phyloP scores from a whole-genome alignment of 2,329 filamentous ascomycete genomes.

The Ceratocystis harringtonii region DNA sequence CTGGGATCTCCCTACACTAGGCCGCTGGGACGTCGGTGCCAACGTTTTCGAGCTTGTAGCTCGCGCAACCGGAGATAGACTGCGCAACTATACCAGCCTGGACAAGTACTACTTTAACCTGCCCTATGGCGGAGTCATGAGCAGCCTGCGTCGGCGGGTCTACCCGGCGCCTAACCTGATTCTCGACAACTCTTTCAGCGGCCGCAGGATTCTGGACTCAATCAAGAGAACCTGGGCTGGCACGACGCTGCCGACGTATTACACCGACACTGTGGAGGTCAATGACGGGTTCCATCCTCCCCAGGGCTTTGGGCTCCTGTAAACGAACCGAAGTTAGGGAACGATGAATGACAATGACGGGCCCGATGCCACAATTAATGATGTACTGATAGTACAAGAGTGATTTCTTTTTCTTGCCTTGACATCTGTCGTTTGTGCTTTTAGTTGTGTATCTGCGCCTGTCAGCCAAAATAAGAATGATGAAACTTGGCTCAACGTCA shows the following conservation, averaged over 20 bases:
- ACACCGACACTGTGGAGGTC: slow-evolving; percentile 27
- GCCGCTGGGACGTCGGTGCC: slow-evolving; percentile 56
- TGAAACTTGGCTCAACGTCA: neutral
- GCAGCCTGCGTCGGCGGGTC: slow-evolving; percentile 24
- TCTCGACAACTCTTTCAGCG: slow-evolving; percentile 23
- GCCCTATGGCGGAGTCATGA: slow-evolving; percentile 38
- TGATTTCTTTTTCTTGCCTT: too few species aligned
- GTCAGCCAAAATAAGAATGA: neutral
- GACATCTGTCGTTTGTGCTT: neutral
- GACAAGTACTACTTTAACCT: slow-evolving; percentile 35
- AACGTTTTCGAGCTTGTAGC: slow-evolving; percentile 53
- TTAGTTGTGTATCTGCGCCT: neutral
- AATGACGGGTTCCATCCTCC: slow-evolving; percentile 32
- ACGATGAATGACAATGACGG: neutral
- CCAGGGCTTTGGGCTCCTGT: slow-evolving; percentile 8
- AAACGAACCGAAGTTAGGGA: neutral
- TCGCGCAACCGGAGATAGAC: slow-evolving; percentile 41
- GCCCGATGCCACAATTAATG: too few species aligned
- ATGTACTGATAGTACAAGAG: too few species aligned
- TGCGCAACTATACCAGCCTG: slow-evolving; percentile 29
- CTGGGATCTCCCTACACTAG: slow-evolving; percentile 54
- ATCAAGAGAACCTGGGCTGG: slow-evolving; percentile 18
- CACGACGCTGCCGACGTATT: slow-evolving; percentile 28
- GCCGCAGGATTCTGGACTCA: slow-evolving; percentile 26
- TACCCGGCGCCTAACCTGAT: slow-evolving; percentile 30